These are phyloP conservation scores for Hypoxylon sp. DNA, from an alignment of 2,329 filamentous ascomycete species.

Conservation along the genomic window DNA sequence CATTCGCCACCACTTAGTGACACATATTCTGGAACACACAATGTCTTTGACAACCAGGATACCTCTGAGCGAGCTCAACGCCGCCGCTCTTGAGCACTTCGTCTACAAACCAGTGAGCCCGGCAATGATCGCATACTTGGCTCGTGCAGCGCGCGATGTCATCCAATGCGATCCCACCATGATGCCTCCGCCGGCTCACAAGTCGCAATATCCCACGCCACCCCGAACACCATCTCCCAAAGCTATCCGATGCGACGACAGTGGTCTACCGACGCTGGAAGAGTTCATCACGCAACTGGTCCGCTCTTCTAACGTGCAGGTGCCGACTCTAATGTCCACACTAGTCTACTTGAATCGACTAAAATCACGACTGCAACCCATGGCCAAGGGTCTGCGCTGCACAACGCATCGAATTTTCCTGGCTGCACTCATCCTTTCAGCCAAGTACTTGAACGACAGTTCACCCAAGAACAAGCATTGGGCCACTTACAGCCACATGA, in stretches of 20 bases:
- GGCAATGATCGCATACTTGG: conserved; percentile 83
- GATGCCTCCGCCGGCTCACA: conserved; percentile 61
- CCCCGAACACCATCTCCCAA: conserved; percentile 63
- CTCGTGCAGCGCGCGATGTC: conserved; percentile 79
- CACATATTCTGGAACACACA: conserved; percentile 49
- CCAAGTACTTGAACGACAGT: conserved; percentile 98
- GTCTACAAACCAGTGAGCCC: conserved; percentile 80
- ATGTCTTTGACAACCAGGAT: conserved; percentile 65
- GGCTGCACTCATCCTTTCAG: conserved; percentile 84
- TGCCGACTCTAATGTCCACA: conserved; percentile 96
- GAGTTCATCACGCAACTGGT: conserved; percentile 94
- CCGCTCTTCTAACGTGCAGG: conserved; percentile 93
- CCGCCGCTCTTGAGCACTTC: conserved; percentile 82
- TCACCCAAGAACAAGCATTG: conserved; percentile 99
- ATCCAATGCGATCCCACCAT: conserved; percentile 80
- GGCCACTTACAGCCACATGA: conserved; percentile 91
- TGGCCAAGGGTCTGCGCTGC: conserved; percentile 95
- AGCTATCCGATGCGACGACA: conserved; percentile 62
- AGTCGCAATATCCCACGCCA: conserved; percentile 62
- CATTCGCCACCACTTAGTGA: conserved; percentile 10
- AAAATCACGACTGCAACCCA: conserved; percentile 86
- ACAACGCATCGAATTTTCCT: conserved; percentile 98
- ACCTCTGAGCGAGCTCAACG: conserved; percentile 72
- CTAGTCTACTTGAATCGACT: conserved; percentile 92
- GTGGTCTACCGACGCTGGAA: conserved; percentile 81